A percentile compares a stretch with the other conserved stretches of the same genome.
Conservation (phyloP, 306 rosid genomes). For the Dalbergia cultrata region DNA sequence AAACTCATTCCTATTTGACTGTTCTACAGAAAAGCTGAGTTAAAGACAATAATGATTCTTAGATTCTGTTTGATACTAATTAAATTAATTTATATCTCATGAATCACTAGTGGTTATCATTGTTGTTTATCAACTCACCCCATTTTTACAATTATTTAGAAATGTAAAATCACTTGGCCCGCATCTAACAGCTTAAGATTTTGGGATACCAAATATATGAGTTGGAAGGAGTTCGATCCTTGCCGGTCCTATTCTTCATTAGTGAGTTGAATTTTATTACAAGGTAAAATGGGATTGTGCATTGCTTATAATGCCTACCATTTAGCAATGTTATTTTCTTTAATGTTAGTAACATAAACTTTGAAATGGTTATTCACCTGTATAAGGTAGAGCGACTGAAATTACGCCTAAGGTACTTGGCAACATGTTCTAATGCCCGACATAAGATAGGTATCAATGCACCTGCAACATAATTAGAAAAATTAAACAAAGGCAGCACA, state of each 20-base stretch:
- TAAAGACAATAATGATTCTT: not conserved
- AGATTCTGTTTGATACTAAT: no score
- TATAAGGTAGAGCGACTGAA: constrained; percentile 87
- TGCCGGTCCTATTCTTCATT: not conserved
- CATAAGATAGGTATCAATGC: constrained; percentile 92
- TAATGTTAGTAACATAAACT: not conserved
- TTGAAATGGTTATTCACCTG: constrained; percentile 64
- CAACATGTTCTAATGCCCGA: constrained; percentile 82
- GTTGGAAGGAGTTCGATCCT: not conserved
- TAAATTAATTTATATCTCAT: not conserved
- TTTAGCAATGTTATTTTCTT: constrained; percentile 24
- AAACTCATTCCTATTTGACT: not conserved
- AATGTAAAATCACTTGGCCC: not conserved
- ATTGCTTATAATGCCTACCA: not conserved
- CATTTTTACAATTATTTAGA: not conserved
- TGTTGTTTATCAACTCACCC: not conserved
- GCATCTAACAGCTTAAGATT: not conserved
- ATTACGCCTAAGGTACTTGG: constrained; percentile 95
- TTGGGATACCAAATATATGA: not conserved
- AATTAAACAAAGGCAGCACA: constrained; percentile 36
- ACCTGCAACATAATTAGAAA: constrained; percentile 66
- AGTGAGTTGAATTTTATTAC: not conserved
- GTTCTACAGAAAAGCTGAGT: constrained; percentile 1
- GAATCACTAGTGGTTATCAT: not conserved
- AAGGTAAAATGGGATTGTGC: not conserved